These are phyloP conservation scores for Wickerhamomyces mucosus DNA, from an alignment of 805 yeast genomes.

Conservation along the genomic window DNA sequence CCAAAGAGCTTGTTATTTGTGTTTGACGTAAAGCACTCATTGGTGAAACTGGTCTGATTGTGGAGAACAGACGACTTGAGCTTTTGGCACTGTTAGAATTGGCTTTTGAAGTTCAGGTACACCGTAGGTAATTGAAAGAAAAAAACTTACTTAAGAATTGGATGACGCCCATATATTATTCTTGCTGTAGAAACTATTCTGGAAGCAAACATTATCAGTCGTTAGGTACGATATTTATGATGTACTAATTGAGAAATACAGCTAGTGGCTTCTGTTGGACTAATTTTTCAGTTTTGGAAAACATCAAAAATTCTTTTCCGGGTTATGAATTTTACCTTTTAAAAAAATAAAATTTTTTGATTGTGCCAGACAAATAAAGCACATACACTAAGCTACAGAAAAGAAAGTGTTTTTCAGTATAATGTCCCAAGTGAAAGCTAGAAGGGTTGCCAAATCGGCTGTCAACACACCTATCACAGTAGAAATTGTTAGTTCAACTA, in stretches of 20 bases:
- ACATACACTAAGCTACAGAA: not conserved
- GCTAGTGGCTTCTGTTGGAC: not conserved
- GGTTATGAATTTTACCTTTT: too few species aligned
- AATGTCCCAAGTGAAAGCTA: conserved; percentile 7
- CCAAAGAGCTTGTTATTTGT: conserved; percentile 11
- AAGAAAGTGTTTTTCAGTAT: conserved; percentile 6
- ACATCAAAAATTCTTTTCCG: not conserved
- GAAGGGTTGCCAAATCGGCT: conserved; percentile 13
- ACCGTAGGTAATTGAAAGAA: not conserved
- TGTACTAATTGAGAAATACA: too few species aligned
- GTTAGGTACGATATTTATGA: too few species aligned
- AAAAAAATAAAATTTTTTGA: too few species aligned
- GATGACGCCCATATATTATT: not conserved
- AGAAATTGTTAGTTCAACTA: conserved; percentile 7
- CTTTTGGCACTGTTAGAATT: not conserved
- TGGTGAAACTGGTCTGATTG: conserved; percentile 12
- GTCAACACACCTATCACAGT: conserved; percentile 20
- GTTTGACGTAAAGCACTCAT: conserved; percentile 15
- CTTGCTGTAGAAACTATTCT: not conserved
- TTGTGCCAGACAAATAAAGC: too few species aligned
- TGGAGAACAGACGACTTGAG: conserved; percentile 10
- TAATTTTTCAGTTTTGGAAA: not conserved
- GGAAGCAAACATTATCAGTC: conserved; percentile 2
- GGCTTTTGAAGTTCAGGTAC: not conserved
- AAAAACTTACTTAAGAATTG: not conserved